A percentile compares a stretch with the other conserved stretches of the same genome.
These are phyloP conservation scores for Saccharomycopsis selenospora DNA, from an alignment of 805 yeast genomes.

Conservation along the genomic window DNA sequence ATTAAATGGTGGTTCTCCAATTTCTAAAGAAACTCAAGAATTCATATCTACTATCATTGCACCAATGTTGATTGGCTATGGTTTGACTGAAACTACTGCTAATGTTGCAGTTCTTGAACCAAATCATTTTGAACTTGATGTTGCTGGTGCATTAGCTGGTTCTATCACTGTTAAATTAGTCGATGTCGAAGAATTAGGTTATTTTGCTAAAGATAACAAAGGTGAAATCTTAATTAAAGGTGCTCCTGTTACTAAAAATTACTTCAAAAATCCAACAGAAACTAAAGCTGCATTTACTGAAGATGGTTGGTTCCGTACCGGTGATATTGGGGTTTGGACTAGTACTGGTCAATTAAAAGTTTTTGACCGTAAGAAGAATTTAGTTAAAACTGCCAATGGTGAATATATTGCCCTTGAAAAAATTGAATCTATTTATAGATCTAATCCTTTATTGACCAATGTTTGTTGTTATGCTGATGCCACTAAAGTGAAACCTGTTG, in stretches of 20 bases:
- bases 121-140: conserved; percentile 57
- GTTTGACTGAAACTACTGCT: conserved; percentile 94
- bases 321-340: conserved; percentile 95
- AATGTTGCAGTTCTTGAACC: conserved; percentile 69
- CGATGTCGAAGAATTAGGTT: conserved; percentile 88
- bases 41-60: conserved; percentile 71
- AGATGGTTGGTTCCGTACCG: conserved; percentile 93
- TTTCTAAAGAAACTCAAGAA: conserved; percentile 72
- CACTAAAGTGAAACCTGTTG: conserved; percentile 83
- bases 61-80: conserved; percentile 91
- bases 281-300: conserved; percentile 67
- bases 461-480: conserved; percentile 92
- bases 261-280: conserved; percentile 77
- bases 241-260: conserved; percentile 61
- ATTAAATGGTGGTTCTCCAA: conserved; percentile 91
- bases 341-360: conserved; percentile 68
- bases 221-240: conserved; percentile 89
- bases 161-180: conserved; percentile 81
- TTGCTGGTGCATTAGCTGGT: conserved; percentile 78
- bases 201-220: conserved; percentile 81
- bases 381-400: conserved; percentile 93
- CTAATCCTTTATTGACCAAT: conserved; percentile 68
- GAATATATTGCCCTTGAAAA: conserved; percentile 97
- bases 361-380: conserved; percentile 91
- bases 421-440: conserved; percentile 84